A percentile compares a stretch with the other conserved stretches of the same genome.
Evolutionary conservation across 371 early-diverging fungal species (phyloP).

Genomic region (Mortierella sp.): DNA sequence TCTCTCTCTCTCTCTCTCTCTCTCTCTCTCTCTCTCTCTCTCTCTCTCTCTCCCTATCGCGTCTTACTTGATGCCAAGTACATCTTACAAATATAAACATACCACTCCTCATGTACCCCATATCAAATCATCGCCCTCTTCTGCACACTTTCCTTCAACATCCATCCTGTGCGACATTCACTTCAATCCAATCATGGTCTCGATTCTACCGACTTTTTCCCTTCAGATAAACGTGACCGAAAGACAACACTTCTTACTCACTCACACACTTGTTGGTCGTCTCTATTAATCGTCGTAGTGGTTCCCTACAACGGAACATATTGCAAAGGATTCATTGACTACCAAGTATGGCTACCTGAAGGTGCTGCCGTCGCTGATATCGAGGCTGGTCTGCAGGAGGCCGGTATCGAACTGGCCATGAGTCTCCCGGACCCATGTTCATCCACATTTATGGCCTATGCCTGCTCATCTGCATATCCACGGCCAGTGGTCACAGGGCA

Average conservation of each 20-base stretch:
- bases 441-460: constrained; percentile 20
- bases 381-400: constrained; percentile 5
- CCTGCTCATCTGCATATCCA: constrained; percentile 30
- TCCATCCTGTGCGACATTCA: not conserved
- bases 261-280: not conserved
- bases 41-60: not conserved
- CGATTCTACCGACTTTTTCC: not conserved
- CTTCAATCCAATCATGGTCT: not conserved
- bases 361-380: constrained; percentile 10
- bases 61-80: not conserved
- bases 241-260: not conserved
- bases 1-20: not conserved
- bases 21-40: not conserved
- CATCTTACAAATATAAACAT: not conserved
- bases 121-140: not conserved
- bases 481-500: constrained; percentile 25
- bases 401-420: not conserved
- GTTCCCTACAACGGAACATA: constrained; percentile 18
- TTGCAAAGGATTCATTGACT: constrained; percentile 33
- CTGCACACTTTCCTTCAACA: not conserved
- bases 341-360: constrained; percentile 35
- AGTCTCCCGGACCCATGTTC: constrained; percentile 31
- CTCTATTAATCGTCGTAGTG: constrained; percentile 7
- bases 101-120: not conserved
- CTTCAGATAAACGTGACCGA: not conserved